Conservation (phyloP, 169 alveolate genomes). For the Plasmodium ovale region DNA sequence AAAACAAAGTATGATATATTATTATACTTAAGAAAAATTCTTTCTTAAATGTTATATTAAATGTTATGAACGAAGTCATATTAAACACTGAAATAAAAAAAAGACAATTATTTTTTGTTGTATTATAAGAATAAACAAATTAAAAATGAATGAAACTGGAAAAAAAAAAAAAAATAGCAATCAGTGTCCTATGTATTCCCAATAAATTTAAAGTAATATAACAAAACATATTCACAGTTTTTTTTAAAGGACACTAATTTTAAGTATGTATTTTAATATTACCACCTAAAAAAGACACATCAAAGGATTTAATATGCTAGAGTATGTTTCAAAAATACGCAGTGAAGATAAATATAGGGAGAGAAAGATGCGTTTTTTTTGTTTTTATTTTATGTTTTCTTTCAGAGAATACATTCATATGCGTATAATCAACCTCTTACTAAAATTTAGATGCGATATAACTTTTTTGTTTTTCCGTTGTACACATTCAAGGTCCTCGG, state of each 20-base stretch:
- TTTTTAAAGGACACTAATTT: not conserved
- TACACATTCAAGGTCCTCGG: too few relatives aligned
- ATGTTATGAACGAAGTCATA: not conserved
- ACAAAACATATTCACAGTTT: conserved; percentile 7
- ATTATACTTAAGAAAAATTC: not conserved
- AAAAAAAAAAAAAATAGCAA: not conserved
- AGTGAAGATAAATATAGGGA: too few relatives aligned
- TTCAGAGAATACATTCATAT: too few relatives aligned
- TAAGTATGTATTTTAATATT: conserved; percentile 6
- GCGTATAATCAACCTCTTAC: too few relatives aligned
- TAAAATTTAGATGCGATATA: too few relatives aligned
- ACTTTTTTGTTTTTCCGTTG: too few relatives aligned
- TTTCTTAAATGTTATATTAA: not conserved
- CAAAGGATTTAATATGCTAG: too few relatives aligned
- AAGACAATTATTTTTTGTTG: not conserved
- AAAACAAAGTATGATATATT: too few relatives aligned
- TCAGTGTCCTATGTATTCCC: not conserved
- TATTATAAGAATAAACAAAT: not conserved
- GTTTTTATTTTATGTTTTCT: too few relatives aligned
- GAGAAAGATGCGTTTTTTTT: too few relatives aligned
- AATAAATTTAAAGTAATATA: conserved; percentile 4
- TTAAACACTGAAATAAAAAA: conserved; percentile 18
- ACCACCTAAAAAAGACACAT: conserved; percentile 12
- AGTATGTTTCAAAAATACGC: too few relatives aligned
- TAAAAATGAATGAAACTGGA: not conserved